These are phyloP conservation scores for Hibiscus syriacus DNA, from an alignment of 345 rosid genomes.

Conservation along the genomic window DNA sequence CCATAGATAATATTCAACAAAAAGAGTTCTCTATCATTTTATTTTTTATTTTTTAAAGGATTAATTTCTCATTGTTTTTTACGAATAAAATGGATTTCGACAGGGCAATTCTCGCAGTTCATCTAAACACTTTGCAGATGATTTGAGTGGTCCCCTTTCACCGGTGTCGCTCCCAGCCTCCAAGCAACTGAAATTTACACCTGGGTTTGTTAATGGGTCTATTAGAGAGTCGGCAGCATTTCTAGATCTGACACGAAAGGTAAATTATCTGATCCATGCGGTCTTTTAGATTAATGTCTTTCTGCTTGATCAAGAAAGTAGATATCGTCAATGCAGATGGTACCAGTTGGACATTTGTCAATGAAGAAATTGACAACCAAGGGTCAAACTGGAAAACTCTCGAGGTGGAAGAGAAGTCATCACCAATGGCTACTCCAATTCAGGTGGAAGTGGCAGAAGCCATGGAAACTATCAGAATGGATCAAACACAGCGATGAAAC, in stretches of 20 bases:
- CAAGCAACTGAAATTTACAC: conserved; percentile 65
- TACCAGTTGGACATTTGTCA: conserved; percentile 36
- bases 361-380: background rate
- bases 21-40: background rate
- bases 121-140: conserved; percentile 37
- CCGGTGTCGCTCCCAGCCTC: conserved; percentile 57
- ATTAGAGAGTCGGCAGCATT: conserved; percentile 50
- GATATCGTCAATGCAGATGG: conserved; percentile 36
- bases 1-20: background rate
- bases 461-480: conserved; percentile 83
- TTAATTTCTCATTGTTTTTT: background rate
- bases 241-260: conserved; percentile 50
- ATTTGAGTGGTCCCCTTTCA: conserved; percentile 36
- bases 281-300: conserved; percentile 3
- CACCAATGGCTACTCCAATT: background rate
- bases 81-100: conserved; percentile 9
- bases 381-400: background rate
- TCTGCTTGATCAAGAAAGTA: conserved; percentile 1
- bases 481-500: conserved; percentile 72
- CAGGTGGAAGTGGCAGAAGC: conserved; percentile 54
- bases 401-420: background rate
- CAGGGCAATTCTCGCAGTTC: conserved; percentile 43
- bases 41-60: background rate
- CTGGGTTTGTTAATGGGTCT: conserved; percentile 43
- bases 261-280: conserved; percentile 13